phyloP scores from a whole-genome alignment of 2,329 filamentous ascomycete genomes.

The Lecanosticta acicola region DNA sequence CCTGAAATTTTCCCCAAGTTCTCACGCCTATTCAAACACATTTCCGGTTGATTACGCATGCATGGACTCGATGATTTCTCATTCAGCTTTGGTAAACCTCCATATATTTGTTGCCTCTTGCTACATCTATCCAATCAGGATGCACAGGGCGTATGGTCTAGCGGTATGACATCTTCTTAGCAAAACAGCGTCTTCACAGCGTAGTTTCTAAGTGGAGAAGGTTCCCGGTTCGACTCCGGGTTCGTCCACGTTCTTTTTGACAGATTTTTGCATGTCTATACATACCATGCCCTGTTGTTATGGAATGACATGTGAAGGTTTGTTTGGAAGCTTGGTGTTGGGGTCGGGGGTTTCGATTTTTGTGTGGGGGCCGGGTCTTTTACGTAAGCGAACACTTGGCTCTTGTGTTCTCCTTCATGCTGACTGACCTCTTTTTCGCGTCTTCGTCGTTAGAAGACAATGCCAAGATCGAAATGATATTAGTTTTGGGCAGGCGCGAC shows the following conservation, averaged over 20 bases:
- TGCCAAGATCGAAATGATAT: too few species aligned
- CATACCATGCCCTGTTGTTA: neutral
- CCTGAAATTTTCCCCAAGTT: neutral
- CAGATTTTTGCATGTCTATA: neutral
- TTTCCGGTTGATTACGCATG: neutral
- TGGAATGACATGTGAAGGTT: neutral
- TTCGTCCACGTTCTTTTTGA: neutral
- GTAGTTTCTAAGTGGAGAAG: neutral
- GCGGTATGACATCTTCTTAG: constrained; percentile 4
- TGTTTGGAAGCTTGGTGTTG: too few species aligned
- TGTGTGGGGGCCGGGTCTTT: neutral
- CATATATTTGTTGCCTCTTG: neutral
- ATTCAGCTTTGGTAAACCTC: neutral
- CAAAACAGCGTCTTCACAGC: neutral
- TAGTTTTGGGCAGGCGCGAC: too few species aligned
- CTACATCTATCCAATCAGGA: neutral
- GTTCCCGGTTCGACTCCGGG: neutral
- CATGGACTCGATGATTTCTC: neutral
- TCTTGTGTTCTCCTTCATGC: too few species aligned
- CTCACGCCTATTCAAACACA: neutral
- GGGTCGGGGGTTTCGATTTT: too few species aligned
- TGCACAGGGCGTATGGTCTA: neutral
- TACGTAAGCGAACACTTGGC: neutral
- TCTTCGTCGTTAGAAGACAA: too few species aligned
- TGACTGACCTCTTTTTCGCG: too few species aligned